These are phyloP conservation scores for Royoungia palumana DNA, from an alignment of 768 basidiomycete species.

Conservation along the genomic window DNA sequence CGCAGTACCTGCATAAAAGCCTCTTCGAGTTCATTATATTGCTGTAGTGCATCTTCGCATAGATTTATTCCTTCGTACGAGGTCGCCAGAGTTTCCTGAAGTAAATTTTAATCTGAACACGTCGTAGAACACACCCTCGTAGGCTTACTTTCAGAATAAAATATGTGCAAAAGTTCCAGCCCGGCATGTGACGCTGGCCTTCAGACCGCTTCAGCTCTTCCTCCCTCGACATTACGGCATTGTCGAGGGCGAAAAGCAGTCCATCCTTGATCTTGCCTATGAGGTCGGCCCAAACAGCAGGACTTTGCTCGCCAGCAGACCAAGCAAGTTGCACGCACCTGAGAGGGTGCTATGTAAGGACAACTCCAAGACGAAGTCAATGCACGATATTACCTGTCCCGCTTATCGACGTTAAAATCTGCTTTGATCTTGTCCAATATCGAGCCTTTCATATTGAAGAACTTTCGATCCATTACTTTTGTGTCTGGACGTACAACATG, in stretches of 20 bases:
- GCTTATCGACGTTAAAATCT: conserved; percentile 88
- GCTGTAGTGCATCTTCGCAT: conserved; percentile 81
- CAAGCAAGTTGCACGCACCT: conserved; percentile 85
- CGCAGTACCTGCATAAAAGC: conserved; percentile 71
- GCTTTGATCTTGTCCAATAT: conserved; percentile 87
- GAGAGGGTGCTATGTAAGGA: conserved; percentile 17
- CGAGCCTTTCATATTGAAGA: conserved; percentile 81
- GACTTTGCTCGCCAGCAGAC: conserved; percentile 67
- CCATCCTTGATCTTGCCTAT: conserved; percentile 89
- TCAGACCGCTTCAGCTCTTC: conserved; percentile 92
- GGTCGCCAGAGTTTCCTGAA: conserved; percentile 87
- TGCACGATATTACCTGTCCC: conserved; percentile 56
- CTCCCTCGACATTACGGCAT: conserved; percentile 71
- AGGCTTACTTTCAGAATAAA: conserved; percentile 86
- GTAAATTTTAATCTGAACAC: conserved; percentile 2
- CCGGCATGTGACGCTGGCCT: conserved; percentile 85
- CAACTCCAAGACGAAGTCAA: conserved; percentile 4
- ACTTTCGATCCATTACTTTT: conserved; percentile 54
- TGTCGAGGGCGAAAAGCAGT: conserved; percentile 79
- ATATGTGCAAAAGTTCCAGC: conserved; percentile 99
- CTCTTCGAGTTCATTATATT: conserved; percentile 89
- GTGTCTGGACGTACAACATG: conserved; percentile 77
- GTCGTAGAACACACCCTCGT: neutral
- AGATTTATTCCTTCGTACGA: conserved; percentile 91
- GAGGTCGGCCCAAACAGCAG: conserved; percentile 83